A percentile compares a stretch with the other conserved stretches of the same genome.
Evolutionary conservation across 345 rosid genomes (phyloP).

Genomic region (Populus pruinosa): DNA sequence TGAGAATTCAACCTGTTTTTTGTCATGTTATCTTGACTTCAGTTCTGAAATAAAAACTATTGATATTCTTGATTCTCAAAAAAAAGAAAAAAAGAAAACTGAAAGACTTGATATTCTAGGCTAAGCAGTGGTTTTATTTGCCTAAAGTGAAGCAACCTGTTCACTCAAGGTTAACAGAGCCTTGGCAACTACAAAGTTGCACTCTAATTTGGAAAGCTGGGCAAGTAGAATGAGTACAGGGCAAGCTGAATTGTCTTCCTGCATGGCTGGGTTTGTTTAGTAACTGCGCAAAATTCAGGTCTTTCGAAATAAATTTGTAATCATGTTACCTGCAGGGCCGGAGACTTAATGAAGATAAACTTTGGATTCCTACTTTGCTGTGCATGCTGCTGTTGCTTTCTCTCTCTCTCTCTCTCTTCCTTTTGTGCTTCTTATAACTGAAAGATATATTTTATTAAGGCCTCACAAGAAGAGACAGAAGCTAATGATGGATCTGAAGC

Average conservation of each 20-base stretch:
- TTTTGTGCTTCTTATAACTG: neutral
- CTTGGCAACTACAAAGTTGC: neutral
- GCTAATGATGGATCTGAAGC: conserved; percentile 31
- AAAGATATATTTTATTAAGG: conserved; percentile 28
- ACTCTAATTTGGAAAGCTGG: neutral
- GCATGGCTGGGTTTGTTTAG: neutral
- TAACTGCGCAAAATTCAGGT: neutral
- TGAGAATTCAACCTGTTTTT: neutral
- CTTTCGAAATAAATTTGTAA: neutral
- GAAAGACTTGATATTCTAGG: neutral
- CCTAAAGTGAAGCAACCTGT: neutral
- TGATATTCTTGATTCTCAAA: neutral
- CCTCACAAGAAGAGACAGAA: conserved; percentile 30
- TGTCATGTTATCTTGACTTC: neutral
- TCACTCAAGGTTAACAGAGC: neutral
- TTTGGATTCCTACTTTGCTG: neutral
- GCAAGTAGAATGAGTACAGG: neutral
- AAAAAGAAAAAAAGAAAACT: too few relatives aligned
- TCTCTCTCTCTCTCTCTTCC: neutral
- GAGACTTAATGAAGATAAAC: neutral
- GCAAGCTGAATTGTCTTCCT: neutral
- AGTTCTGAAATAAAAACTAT: neutral
- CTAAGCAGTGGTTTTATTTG: neutral
- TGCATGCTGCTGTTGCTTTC: neutral
- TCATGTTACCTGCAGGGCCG: neutral